These are phyloP conservation scores for Phytophthora crassamura DNA, from an alignment of 352 stramenopile species.

Conservation along the genomic window DNA sequence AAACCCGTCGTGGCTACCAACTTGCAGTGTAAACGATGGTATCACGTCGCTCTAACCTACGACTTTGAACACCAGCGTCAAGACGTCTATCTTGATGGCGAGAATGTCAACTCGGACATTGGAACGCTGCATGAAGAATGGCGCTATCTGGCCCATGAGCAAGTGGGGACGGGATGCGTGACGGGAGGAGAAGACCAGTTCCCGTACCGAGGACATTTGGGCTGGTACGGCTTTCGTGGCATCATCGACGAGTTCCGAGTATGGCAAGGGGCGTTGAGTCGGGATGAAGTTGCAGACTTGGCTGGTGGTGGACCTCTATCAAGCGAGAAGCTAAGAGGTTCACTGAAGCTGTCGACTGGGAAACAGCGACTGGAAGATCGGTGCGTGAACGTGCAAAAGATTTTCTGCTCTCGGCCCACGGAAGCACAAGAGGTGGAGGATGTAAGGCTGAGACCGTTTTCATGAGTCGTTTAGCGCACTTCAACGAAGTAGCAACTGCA, in stretches of 20 bases:
- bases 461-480: too few relatives aligned
- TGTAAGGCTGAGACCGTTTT: background rate
- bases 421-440: conserved; percentile 6
- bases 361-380: too few relatives aligned
- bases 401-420: conserved; percentile 21
- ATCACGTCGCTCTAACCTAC: conserved; percentile 42
- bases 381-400: conserved; percentile 19
- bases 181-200: conserved; percentile 5
- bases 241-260: conserved; percentile 41
- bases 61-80: conserved; percentile 19
- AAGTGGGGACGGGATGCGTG: conserved; percentile 40
- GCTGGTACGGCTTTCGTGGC: conserved; percentile 46
- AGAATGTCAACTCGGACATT: conserved; percentile 2
- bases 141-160: conserved; percentile 15
- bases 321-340: conserved; percentile 2
- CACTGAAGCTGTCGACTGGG: conserved; percentile 6
- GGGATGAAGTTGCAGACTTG: conserved; percentile 10
- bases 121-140: conserved; percentile 17
- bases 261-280: conserved; percentile 23
- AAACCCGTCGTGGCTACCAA: conserved; percentile 21
- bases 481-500: conserved; percentile 7
- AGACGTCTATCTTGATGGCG: conserved; percentile 38
- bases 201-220: background rate
- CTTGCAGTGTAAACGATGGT: conserved; percentile 37
- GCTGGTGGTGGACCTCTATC: background rate